Evolutionary conservation across 495 filamentous ascomycete genomes (phyloP).

Genomic region (Hypoxylon trugodes): DNA sequence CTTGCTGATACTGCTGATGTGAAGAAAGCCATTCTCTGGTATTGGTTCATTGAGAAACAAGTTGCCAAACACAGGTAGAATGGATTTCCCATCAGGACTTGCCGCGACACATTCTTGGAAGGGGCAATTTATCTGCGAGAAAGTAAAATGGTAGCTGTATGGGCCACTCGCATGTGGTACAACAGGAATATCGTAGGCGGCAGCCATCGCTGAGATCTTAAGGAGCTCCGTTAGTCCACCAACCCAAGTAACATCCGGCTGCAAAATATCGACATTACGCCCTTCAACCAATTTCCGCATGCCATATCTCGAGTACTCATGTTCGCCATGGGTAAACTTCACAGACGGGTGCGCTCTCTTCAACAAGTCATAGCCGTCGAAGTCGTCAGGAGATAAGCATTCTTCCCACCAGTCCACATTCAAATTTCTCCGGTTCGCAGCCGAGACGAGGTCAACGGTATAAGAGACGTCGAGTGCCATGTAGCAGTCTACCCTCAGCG

Average conservation of each 20-base stretch:
- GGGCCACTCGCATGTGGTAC: slow-evolving; percentile 91
- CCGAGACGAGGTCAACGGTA: slow-evolving; percentile 87
- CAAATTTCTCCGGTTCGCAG: slow-evolving; percentile 78
- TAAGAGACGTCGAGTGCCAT: slow-evolving; percentile 93
- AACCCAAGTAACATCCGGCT: slow-evolving; percentile 97
- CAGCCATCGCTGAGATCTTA: slow-evolving; percentile 85
- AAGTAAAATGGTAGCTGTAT: slow-evolving; percentile 94
- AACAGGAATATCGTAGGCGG: slow-evolving; percentile 91
- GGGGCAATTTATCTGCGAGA: slow-evolving; percentile 87
- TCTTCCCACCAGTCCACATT: slow-evolving; percentile 98
- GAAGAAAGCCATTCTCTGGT: slow-evolving; percentile 79
- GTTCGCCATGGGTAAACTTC: slow-evolving; percentile 94
- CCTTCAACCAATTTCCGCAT: slow-evolving; percentile 94
- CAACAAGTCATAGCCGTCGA: slow-evolving; percentile 85
- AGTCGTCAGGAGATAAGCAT: slow-evolving; percentile 87
- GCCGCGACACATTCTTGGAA: slow-evolving; percentile 97
- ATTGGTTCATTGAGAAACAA: slow-evolving; percentile 92
- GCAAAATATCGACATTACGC: slow-evolving; percentile 90
- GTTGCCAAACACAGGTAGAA: slow-evolving; percentile 89
- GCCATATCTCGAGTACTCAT: slow-evolving; percentile 90
- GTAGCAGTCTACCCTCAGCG: slow-evolving; percentile 94
- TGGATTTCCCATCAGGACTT: slow-evolving; percentile 85
- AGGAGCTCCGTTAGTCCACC: slow-evolving; percentile 92
- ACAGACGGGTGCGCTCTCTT: slow-evolving; percentile 89
- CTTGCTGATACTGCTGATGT: slow-evolving; percentile 80